Evolutionary conservation across 495 filamentous ascomycete genomes (phyloP), one percentile per base, ranked within the genome.

Genomic region (Aspergillus sparsus): DNA sequence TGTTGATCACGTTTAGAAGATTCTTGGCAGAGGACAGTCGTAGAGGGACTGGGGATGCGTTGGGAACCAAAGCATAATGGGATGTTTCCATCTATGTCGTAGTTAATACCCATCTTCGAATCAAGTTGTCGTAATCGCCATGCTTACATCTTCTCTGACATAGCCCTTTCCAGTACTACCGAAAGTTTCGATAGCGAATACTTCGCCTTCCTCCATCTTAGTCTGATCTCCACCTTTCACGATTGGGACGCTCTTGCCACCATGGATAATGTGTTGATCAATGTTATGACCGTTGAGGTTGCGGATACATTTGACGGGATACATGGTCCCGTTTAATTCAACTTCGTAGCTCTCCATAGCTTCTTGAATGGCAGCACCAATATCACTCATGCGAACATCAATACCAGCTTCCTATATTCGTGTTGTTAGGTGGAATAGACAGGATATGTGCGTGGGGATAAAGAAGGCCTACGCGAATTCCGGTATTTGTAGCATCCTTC

Each of bases 161-260:
- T 87, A 87, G 52, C 88, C 92, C 72, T 91, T 93, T 64, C 92
- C 92, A 56, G 92, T 97, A 77, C 87, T 93, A 51, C 92, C 92
- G 66, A 96, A 97, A 7, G 92, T 96, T 73, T 96, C 92, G 62
- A 97, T 95, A 46, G 92, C 92, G 70, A 93, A 97, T 11, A 89
- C 84, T 68, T 97, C 92, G 21, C 91, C 91, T 72, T 96, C 92
- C 78, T 96, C 92, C 92, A 97, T 97, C 77, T 89, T 92, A 36
- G 89, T 93, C 65, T 83, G 81, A 64, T 92, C 88, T 56, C 77
- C 80, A 57, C 82, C 84, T 78, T 95, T 95, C 33, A 96, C 89
- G 63, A 96, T 93, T 7, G 92, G 92, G 37, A 97, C 87, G 72
- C 88, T 91, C 81, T 96, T 97, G 41, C 80, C 83, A 55, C 92